Conservation (phyloP, 2,329 filamentous ascomycete genomes). For the Capronia coronata region DNA sequence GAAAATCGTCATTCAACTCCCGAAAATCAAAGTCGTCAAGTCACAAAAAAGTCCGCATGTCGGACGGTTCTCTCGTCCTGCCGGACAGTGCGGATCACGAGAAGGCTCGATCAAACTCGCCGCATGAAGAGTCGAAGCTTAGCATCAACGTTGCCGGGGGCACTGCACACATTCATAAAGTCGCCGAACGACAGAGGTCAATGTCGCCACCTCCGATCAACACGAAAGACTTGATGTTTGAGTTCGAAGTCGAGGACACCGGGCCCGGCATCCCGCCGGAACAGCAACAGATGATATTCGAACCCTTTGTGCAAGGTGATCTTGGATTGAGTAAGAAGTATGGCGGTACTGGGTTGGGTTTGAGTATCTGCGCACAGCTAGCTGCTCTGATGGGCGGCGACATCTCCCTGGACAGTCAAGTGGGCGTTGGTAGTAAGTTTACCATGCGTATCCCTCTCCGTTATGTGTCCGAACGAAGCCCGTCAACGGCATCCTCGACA, state of each 20-base stretch:
- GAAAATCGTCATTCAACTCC: constrained; percentile 36
- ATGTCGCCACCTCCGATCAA: constrained; percentile 55
- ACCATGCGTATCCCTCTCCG: constrained; percentile 75
- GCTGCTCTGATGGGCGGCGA: constrained; percentile 74
- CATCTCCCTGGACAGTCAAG: constrained; percentile 63
- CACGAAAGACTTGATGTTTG: constrained; percentile 65
- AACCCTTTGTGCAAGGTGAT: constrained; percentile 92
- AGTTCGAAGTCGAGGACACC: constrained; percentile 83
- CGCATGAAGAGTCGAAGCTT: constrained; percentile 33
- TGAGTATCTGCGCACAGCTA: constrained; percentile 85
- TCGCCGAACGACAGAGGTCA: constrained; percentile 49
- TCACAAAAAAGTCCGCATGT: constrained; percentile 25
- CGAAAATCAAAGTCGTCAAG: constrained; percentile 27
- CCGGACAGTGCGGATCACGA: constrained; percentile 17
- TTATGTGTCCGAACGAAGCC: constrained; percentile 63
- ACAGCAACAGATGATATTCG: constrained; percentile 78
- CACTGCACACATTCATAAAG: constrained; percentile 46
- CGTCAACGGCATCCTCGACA: constrained; percentile 28
- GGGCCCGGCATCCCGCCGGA: constrained; percentile 76
- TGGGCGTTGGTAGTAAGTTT: constrained; percentile 72
- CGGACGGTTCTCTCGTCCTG: constrained; percentile 24
- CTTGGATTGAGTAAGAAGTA: constrained; percentile 82
- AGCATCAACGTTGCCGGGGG: constrained; percentile 58
- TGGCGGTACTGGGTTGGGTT: constrained; percentile 77
- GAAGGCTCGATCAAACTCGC: constrained; percentile 15